Conservation (phyloP, 2,329 filamentous ascomycete species). For the Immersiporthe knoxdaviesiana region DNA sequence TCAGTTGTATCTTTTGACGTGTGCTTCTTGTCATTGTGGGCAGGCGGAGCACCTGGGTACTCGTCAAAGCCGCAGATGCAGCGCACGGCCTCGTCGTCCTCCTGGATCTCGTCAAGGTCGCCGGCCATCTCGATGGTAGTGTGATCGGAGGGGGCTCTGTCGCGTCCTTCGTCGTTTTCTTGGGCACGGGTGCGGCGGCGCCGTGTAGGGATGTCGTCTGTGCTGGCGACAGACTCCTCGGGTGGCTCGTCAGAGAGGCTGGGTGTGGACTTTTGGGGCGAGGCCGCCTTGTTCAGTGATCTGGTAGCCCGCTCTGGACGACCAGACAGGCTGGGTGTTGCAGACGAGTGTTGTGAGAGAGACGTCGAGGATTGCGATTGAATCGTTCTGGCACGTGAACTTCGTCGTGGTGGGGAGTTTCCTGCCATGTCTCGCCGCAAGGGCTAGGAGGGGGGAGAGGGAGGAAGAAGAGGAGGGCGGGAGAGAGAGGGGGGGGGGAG, state of each 20-base stretch:
- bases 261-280: slow-evolving; percentile 75
- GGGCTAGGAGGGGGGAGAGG: slow-evolving; percentile 38
- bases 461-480: slow-evolving; percentile 31
- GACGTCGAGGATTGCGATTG: slow-evolving; percentile 62
- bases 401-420: slow-evolving; percentile 74
- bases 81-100: slow-evolving; percentile 85
- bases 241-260: slow-evolving; percentile 72
- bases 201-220: slow-evolving; percentile 70
- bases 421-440: slow-evolving; percentile 59
- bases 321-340: slow-evolving; percentile 75
- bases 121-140: slow-evolving; percentile 58
- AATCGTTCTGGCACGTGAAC: slow-evolving; percentile 83
- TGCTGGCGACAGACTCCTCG: slow-evolving; percentile 59
- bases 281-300: slow-evolving; percentile 71
- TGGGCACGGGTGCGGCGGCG: slow-evolving; percentile 78
- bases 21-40: slow-evolving; percentile 57
- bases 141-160: slow-evolving; percentile 45
- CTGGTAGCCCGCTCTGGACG: slow-evolving; percentile 76
- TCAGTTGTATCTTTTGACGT: slow-evolving; percentile 61
- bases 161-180: slow-evolving; percentile 57
- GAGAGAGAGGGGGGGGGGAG: slow-evolving; percentile 10
- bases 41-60: slow-evolving; percentile 81
- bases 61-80: slow-evolving; percentile 95
- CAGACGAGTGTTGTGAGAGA: slow-evolving; percentile 63
- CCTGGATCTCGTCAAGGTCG: slow-evolving; percentile 70